These are phyloP conservation scores for Apostasia ramifera DNA, from an alignment of 106 monocot species.

Conservation along the genomic window DNA sequence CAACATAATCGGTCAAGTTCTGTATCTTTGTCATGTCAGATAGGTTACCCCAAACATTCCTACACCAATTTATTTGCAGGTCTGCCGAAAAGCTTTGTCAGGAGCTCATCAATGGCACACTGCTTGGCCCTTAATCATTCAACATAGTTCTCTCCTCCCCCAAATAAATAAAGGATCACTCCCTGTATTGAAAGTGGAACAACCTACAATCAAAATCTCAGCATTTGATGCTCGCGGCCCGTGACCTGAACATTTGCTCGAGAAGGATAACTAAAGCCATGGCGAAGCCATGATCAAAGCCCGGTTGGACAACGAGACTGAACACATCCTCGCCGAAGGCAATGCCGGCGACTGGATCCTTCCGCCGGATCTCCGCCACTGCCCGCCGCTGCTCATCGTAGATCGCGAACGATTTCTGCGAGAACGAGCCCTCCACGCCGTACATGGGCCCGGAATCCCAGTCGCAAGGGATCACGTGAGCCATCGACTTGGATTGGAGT, in stretches of 20 bases:
- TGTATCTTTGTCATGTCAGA: too few relatives aligned
- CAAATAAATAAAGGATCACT: too few relatives aligned
- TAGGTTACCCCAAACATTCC: too few relatives aligned
- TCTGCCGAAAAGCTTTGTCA: too few relatives aligned
- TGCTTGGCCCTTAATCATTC: too few relatives aligned
- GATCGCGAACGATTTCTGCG: slow-evolving; percentile 22
- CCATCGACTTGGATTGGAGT: slow-evolving; percentile 14
- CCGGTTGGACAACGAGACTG: slow-evolving; percentile 34
- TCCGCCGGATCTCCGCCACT: slow-evolving; percentile 29
- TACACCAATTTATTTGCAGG: too few relatives aligned
- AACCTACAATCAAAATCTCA: not conserved
- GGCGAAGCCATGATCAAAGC: slow-evolving; percentile 21
- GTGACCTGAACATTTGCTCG: slow-evolving; percentile 33
- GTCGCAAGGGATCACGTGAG: slow-evolving; percentile 10
- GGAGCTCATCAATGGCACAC: too few relatives aligned
- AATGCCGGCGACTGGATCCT: slow-evolving; percentile 15
- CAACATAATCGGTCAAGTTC: too few relatives aligned
- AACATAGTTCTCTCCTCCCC: too few relatives aligned
- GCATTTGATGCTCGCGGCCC: slow-evolving; percentile 8
- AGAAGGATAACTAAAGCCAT: slow-evolving; percentile 61
- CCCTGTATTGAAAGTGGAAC: too few relatives aligned
- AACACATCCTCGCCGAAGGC: slow-evolving; percentile 53
- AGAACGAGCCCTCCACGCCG: slow-evolving; percentile 35
- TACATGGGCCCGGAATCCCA: not conserved
- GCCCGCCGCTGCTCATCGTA: slow-evolving; percentile 10